Evolutionary conservation across 495 filamentous ascomycete species (phyloP), one percentile per base, ranked within the genome.

Genomic region (Endocarpon pusillum): DNA sequence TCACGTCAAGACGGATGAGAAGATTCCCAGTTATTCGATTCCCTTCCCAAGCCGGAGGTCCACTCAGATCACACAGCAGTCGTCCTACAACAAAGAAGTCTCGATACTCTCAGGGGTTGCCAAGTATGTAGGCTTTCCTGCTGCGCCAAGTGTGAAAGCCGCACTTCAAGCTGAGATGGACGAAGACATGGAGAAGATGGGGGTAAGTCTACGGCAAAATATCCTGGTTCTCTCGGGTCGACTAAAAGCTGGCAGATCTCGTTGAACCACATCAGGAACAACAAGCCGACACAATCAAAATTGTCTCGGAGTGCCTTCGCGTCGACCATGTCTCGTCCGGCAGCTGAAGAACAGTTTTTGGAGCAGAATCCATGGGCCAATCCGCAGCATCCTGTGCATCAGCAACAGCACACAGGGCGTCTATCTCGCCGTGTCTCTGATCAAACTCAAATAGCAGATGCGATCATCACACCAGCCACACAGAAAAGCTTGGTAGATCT

Each of bases 81-180:
- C 79, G 25, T 76, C 81, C 28, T 94, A 94, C 53, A 94, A 94
- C 52, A 76, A 75, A 43, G 89, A 97, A 50, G 84, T 97, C 3
- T 86, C 82, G 4, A 67, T 94, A 10, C 66, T 97, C 36, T 75
- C 84, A 5, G 87, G 89, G 14, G 67, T 96, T 36, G 83, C 85
- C 4, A 94, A 93, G 52, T 81, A 94, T 53, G 71, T 91, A 33
- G 89, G 89, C 16, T 96, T 94, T 54, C 89, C 89, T 19, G 87
- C 87, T 21, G 87, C 87, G n/a, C 89, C 89, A 14, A 64, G 75
- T 8, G 71, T 97, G 41, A 56, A 65, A 18, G 67, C 75, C 17
- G 79, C 75, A 14, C 71, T 80, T 10, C 61, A 69, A 7, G 61
- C 71, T 12, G 83, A 92, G 39, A 55, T 84, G 17, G 81, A 92